These are phyloP conservation scores for Trichoderma sp. DNA, from an alignment of 2,329 filamentous ascomycete genomes.

Conservation along the genomic window DNA sequence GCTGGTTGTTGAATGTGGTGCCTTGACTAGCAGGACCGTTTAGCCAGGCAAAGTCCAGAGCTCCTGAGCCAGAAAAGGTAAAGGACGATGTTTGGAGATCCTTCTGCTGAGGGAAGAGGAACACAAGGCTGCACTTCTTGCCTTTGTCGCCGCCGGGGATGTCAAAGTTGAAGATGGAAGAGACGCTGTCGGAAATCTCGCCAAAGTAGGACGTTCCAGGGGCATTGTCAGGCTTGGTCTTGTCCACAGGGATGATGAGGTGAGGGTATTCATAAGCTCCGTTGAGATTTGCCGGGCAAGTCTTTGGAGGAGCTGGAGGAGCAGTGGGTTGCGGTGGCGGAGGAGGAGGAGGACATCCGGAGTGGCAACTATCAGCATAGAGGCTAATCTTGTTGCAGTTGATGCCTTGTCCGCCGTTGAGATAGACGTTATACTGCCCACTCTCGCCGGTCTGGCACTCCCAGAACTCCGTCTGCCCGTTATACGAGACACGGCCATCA, in stretches of 20 bases:
- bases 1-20: slow-evolving; percentile 55
- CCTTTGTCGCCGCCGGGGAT: slow-evolving; percentile 52
- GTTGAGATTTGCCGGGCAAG: slow-evolving; percentile 44
- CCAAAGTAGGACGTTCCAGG: slow-evolving; percentile 56
- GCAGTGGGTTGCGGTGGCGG: slow-evolving; percentile 13
- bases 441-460: slow-evolving; percentile 55
- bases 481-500: slow-evolving; percentile 50
- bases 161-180: slow-evolving; percentile 68
- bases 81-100: slow-evolving; percentile 59
- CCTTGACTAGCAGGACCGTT: slow-evolving; percentile 40
- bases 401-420: slow-evolving; percentile 32
- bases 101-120: slow-evolving; percentile 57
- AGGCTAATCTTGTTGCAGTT: slow-evolving; percentile 52
- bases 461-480: slow-evolving; percentile 53
- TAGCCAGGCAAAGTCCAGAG: slow-evolving; percentile 52
- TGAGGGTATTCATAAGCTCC: slow-evolving; percentile 56
- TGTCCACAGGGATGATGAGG: slow-evolving; percentile 60
- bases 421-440: slow-evolving; percentile 56
- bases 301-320: slow-evolving; percentile 20
- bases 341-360: slow-evolving; percentile 22
- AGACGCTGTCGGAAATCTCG: slow-evolving; percentile 50
- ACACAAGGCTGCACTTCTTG: slow-evolving; percentile 61
- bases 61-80: slow-evolving; percentile 47
- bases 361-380: slow-evolving; percentile 38
- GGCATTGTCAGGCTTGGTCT: slow-evolving; percentile 48